Conservation (phyloP, 352 stramenopile genomes). For the Pythium phragmitis region DNA sequence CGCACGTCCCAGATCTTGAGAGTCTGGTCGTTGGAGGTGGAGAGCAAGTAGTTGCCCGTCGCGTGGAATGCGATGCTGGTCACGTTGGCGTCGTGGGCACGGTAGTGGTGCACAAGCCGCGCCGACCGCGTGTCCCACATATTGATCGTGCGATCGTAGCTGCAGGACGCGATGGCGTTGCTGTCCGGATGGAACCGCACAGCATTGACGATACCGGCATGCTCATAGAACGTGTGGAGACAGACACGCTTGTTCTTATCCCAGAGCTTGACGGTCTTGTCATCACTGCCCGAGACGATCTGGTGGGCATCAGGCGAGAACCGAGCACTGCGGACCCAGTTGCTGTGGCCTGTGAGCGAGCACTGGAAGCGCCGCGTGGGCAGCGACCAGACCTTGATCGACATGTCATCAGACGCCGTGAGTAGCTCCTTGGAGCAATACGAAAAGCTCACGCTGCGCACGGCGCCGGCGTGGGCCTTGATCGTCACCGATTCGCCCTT, state of each 20-base stretch:
- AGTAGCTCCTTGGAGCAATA: constrained; percentile 73
- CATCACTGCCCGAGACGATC: constrained; percentile 82
- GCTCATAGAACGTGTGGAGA: constrained; percentile 87
- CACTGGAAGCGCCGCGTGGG: constrained; percentile 84
- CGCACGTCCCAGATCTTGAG: constrained; percentile 93
- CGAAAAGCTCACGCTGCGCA: constrained; percentile 87
- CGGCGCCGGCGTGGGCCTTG: constrained; percentile 65
- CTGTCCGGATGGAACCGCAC: constrained; percentile 89
- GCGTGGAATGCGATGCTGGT: constrained; percentile 89
- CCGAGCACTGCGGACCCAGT: constrained; percentile 88
- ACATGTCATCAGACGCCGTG: constrained; percentile 92
- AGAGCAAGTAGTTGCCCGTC: constrained; percentile 89
- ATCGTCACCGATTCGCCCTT: constrained; percentile 65
- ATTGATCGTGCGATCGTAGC: constrained; percentile 72
- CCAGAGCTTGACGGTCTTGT: constrained; percentile 93
- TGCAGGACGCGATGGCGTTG: constrained; percentile 58
- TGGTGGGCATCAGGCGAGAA: constrained; percentile 79
- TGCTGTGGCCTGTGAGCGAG: constrained; percentile 87
- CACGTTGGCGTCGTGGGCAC: constrained; percentile 78
- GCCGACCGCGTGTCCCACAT: constrained; percentile 86
- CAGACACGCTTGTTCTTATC: constrained; percentile 79
- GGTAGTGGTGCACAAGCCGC: constrained; percentile 91
- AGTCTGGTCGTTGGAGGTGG: constrained; percentile 83
- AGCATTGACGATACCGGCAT: constrained; percentile 75
- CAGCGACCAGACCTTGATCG: constrained; percentile 88